These are phyloP conservation scores for Bipolaris zeicola DNA, from an alignment of 2,329 filamentous ascomycete species.

Conservation along the genomic window DNA sequence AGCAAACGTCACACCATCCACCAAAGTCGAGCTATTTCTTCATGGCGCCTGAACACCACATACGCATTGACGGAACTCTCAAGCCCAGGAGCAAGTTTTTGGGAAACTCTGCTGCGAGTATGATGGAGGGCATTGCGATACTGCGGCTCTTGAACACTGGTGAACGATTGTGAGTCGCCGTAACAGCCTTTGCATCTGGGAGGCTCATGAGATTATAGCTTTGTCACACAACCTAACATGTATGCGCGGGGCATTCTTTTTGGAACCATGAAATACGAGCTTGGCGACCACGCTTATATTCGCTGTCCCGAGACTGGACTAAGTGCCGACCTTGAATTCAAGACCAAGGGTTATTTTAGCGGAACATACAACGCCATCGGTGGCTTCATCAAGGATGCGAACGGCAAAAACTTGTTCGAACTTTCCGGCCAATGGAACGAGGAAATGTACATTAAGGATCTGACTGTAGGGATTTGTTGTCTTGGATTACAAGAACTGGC, in stretches of 20 bases:
- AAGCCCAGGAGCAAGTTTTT: conserved; percentile 95
- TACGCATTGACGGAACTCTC: conserved; percentile 92
- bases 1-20: conserved; percentile 97
- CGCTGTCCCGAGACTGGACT: conserved; percentile 87
- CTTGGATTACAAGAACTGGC: neutral
- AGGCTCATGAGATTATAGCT: conserved; percentile 58
- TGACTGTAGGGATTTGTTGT: conserved; percentile 62
- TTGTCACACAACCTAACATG: conserved; percentile 98
- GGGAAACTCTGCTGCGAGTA: conserved; percentile 93
- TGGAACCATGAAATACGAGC: conserved; percentile 99
- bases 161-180: conserved; percentile 76
- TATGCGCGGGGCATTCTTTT: conserved; percentile 96
- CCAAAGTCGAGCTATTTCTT: conserved; percentile 99
- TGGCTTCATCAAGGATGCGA: conserved; percentile 84
- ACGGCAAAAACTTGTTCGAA: conserved; percentile 87
- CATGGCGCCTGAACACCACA: conserved; percentile 90
- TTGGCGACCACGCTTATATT: conserved; percentile 94
- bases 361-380: conserved; percentile 97
- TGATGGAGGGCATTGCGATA: conserved; percentile 97
- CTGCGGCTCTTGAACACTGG: conserved; percentile 81
- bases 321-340: conserved; percentile 93
- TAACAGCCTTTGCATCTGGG: neutral
- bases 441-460: conserved; percentile 89
- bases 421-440: conserved; percentile 89
- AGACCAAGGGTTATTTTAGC: conserved; percentile 96